phyloP scores from a whole-genome alignment of 768 basidiomycete species.

The Myochromella boudieri region DNA sequence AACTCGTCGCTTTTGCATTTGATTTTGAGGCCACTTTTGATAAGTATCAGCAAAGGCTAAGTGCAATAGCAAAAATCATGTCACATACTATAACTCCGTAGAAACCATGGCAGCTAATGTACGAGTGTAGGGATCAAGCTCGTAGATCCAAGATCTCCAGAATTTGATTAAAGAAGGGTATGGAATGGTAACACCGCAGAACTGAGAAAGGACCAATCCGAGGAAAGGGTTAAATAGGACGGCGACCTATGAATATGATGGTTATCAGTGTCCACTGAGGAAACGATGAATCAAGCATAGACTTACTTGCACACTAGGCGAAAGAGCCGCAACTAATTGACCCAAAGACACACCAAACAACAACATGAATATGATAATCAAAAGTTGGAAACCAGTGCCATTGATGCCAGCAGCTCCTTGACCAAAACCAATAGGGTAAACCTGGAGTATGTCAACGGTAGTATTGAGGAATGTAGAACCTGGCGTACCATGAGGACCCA shows the following conservation, averaged over 20 bases:
- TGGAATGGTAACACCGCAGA: slow-evolving; percentile 83
- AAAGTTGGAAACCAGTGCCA: slow-evolving; percentile 71
- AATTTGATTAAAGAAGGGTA: slow-evolving; percentile 61
- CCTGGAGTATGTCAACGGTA: slow-evolving; percentile 21
- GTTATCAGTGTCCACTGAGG: neutral
- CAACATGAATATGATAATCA: slow-evolving; percentile 71
- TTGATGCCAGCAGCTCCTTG: slow-evolving; percentile 58
- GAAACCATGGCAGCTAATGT: slow-evolving; percentile 71
- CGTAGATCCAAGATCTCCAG: slow-evolving; percentile 81
- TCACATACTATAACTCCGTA: slow-evolving; percentile 67
- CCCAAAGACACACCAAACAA: slow-evolving; percentile 66
- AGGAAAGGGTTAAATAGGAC: slow-evolving; percentile 82
- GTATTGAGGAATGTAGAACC: neutral
- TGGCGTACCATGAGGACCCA: slow-evolving; percentile 67
- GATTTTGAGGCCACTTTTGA: slow-evolving; percentile 57
- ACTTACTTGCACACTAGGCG: slow-evolving; percentile 64
- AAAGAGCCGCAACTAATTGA: slow-evolving; percentile 71
- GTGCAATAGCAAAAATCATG: neutral
- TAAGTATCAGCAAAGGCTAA: slow-evolving; percentile 13
- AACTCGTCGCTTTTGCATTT: slow-evolving; percentile 70
- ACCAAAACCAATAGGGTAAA: slow-evolving; percentile 69
- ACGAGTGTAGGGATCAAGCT: slow-evolving; percentile 69
- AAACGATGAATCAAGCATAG: slow-evolving; percentile 19
- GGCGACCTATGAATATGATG: slow-evolving; percentile 48
- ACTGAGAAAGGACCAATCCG: slow-evolving; percentile 59